Conservation (phyloP, 1,284 basidiomycete species). For the Ceraceosorus guamensis region DNA sequence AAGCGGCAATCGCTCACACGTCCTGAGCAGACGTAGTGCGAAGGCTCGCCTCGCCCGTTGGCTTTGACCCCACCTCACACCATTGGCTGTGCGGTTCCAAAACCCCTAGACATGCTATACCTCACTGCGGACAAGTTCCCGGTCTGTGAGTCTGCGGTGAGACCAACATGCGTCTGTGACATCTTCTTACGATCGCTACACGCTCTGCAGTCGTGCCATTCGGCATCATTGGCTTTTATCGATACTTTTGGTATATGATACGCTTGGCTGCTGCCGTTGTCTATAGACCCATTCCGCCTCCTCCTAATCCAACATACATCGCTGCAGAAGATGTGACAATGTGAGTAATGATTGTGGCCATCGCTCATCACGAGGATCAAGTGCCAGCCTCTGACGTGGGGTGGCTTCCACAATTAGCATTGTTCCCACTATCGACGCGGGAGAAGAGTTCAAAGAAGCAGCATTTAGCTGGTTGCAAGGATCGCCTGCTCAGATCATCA, state of each 20-base stretch:
- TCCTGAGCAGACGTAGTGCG: no score
- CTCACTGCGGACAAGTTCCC: constrained; percentile 71
- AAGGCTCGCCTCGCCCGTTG: no score
- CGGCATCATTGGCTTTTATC: constrained; percentile 65
- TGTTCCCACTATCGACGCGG: constrained; percentile 86
- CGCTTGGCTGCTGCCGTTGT: constrained; percentile 58
- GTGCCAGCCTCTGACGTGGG: neutral
- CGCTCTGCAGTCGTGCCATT: constrained; percentile 67
- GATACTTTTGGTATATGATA: constrained; percentile 13
- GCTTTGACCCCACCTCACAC: no score
- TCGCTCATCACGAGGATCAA: neutral
- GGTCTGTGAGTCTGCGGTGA: constrained; percentile 58
- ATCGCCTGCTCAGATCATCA: constrained; percentile 83
- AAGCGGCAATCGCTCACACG: no score
- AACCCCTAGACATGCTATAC: no score
- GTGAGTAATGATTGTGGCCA: constrained; percentile 1
- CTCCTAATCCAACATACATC: constrained; percentile 77
- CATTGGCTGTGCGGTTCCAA: no score
- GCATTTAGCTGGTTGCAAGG: constrained; percentile 81
- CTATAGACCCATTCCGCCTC: constrained; percentile 76
- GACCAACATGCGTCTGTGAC: neutral
- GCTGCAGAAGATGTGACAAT: constrained; percentile 86
- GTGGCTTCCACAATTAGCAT: constrained; percentile 52
- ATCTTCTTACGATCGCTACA: constrained; percentile 3
- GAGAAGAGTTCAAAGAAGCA: constrained; percentile 86